Evolutionary conservation across 2,329 filamentous ascomycete genomes (phyloP), one percentile per base, ranked within the genome.

Genomic region (Talaromyces atroroseus): DNA sequence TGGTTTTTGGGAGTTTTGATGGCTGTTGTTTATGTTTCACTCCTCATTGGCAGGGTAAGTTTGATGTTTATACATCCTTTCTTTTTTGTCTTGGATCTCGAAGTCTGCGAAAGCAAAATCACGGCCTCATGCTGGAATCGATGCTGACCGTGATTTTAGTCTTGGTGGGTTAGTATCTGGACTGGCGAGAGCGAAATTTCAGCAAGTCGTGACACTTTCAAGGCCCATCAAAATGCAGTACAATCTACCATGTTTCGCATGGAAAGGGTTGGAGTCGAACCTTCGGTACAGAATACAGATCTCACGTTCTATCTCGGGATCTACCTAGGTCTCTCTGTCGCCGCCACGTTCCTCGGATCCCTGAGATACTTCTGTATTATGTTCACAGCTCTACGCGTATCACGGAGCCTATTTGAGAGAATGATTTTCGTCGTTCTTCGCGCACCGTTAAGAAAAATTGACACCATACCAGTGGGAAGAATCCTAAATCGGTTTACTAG

Each of bases 401-500:
- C 87, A 18, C 78, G 82, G 40, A 74, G 74, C 46, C 76, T 92
- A 2, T 92, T 91, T 61, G 78, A 83, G 23, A 80, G 80, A 54
- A 80, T 91, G 60, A 83, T 86, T 44, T 84, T 82, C 61, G 78
- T 82, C 0, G 79, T 92, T 8, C 76, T 92, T 5, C 82, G 86
- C 18, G 85, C 88, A 6, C 88, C 87, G 1, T 76, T 92, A 18
- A 78, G 88, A 59, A 91, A 87, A 87, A 78, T 92, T 40, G 89
- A 92, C 65, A 92, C 88, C 0, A 85, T 90, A 0, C 89, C 89
- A 0, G 77, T 90, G 1, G 89, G 89, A 1, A 82, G 88, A 45
- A 82, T 92, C 36, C 76, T 92, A 18, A 92, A 92, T 71, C 80
- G 89, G 2, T 90, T 91, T 68, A 90, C 88, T 0, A 79, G 85